Percentiles rank a stretch among this genome's conserved stretches.
These are phyloP conservation scores for Akanthomyces muscarius DNA, from an alignment of 2,329 filamentous ascomycete genomes.

Conservation along the genomic window DNA sequence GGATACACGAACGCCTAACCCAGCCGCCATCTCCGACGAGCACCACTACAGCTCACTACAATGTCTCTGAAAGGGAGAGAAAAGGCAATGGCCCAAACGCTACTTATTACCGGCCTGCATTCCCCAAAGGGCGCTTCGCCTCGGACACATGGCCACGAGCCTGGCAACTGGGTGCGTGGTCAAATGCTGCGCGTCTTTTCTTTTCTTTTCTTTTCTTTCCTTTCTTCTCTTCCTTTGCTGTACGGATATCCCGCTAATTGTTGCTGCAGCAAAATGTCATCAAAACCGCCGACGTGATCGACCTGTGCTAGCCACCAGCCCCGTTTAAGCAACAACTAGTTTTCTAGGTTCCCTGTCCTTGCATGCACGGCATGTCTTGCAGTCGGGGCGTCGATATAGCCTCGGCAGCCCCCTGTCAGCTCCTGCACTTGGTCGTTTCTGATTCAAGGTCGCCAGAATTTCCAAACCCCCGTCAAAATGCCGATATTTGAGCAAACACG, in stretches of 20 bases:
- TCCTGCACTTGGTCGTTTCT: neutral
- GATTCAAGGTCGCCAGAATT: neutral
- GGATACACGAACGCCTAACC: neutral
- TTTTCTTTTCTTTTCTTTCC: neutral
- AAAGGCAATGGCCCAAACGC: neutral
- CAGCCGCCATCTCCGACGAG: neutral
- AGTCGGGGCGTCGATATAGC: neutral
- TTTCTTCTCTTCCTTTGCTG: no score
- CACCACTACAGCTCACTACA: neutral
- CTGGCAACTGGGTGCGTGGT: neutral
- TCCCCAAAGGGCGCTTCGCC: neutral
- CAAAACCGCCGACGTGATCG: neutral
- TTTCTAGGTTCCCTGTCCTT: neutral
- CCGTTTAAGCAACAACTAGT: neutral
- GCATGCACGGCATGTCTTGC: constrained; percentile 10
- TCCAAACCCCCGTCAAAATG: neutral
- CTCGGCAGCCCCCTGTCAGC: neutral
- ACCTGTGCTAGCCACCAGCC: neutral
- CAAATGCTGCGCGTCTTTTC: neutral
- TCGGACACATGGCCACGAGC: neutral
- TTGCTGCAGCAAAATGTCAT: neutral
- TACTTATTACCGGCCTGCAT: neutral
- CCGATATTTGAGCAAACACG: neutral
- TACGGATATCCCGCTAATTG: neutral
- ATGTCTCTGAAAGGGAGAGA: neutral